Base-by-base conservation (phyloP, 2,329 filamentous ascomycete species). In the Ophiocordyceps camponoti-saundersi region DNA sequence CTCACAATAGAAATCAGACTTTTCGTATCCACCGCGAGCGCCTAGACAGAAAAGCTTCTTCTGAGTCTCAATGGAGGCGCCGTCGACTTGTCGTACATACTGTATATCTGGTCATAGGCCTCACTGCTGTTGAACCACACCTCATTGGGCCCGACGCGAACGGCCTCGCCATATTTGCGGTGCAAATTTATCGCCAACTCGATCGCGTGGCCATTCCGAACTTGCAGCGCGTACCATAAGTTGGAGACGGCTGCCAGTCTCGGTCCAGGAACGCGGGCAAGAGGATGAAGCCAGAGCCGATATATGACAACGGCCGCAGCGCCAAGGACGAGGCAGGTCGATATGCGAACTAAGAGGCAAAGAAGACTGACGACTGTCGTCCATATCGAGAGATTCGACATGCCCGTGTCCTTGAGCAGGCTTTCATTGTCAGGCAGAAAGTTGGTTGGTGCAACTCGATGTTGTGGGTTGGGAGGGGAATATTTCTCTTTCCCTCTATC, bases 111-210 rank as follows among this genome's bases (percentile, higher is more conserved):
- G 47, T 64, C 64, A 49, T 69, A 72, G 0, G 67, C 72, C 44
- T 72, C 68, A 21, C 56, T 61, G 3, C 65, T 70, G 48, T 69
- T 59, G 26, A 75, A 68, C 67, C 72, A 75, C 6, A 77, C 62
- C 53, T 76, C 72, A 32, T 73, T 65, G 0, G 73, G 73, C 0
- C 69, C 69, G 8, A 77, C 65, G 0, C 73, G 64, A n/a, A 77
- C 73, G 2, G 65, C 59, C 0, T 69, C 64, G 0, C 73, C 73
- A 49, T 75, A 75, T 12, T 48, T 55, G 0, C 52, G 49, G 47
- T 75, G 72, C n/a, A 76, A 50, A 0, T 57, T 60, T 53, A 59
- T 64, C 1, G 65, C 68, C 3, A 76, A 46, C 8, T 57, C 52
- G 5, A 61, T 58, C 54, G 69, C 62, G 2, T 57, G 60, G 0